Conservation (phyloP, 805 yeast species). For the Wickerhamomyces queroliae region DNA sequence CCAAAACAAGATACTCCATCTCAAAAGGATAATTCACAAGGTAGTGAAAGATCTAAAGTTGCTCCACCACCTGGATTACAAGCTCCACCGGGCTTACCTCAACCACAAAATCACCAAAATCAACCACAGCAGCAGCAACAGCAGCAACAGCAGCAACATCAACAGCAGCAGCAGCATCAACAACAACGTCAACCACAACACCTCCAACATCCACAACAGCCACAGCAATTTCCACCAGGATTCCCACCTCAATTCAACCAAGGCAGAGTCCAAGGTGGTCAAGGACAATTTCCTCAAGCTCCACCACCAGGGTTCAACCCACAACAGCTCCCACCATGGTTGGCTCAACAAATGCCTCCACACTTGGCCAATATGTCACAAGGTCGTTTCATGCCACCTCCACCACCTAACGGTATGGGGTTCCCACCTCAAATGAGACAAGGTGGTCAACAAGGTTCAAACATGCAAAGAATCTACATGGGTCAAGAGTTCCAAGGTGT, state of each 20-base stretch:
- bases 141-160: conserved; percentile 3
- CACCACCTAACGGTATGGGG: conserved; percentile 6
- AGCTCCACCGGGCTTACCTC: conserved; percentile 1
- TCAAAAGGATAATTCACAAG: background rate
- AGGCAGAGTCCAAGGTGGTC: conserved; percentile 11
- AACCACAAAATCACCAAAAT: conserved; percentile 4
- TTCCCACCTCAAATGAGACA: conserved; percentile 10
- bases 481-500: background rate
- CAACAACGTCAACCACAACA: conserved; percentile 5
- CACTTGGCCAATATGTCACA: conserved; percentile 1
- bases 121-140: conserved; percentile 1
- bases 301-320: conserved; percentile 12
- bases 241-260: conserved; percentile 15
- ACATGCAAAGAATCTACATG: conserved; percentile 5
- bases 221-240: conserved; percentile 15
- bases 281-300: conserved; percentile 1
- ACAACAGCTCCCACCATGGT: conserved; percentile 12
- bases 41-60: background rate
- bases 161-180: conserved; percentile 7
- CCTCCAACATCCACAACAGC: conserved; percentile 2
- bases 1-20: background rate
- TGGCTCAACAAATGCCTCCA: conserved; percentile 1
- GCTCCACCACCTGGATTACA: background rate
- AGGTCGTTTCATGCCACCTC: conserved; percentile 17
- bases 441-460: conserved; percentile 5